Base-by-base conservation (phyloP, 352 stramenopile genomes). In the Phytophthora meadii region DNA sequence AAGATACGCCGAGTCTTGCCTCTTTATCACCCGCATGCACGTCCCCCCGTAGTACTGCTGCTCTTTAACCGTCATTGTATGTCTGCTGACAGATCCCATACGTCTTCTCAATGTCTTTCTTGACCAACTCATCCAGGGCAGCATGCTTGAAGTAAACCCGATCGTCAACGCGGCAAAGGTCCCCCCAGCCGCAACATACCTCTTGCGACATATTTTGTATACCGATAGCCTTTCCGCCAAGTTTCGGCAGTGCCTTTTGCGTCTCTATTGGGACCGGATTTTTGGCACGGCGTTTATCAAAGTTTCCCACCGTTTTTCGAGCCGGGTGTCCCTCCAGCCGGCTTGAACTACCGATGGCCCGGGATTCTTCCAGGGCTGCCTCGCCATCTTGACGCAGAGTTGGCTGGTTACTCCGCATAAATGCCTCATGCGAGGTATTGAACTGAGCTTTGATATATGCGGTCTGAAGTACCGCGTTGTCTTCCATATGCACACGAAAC, bases 331-430 rank as follows among this genome's bases (percentile, higher is more conserved):
- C 45, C 3, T 25, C n/a, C 27, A 6, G 3, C 12, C 45, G 28
- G 25, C 25, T 25, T 22, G 25, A 5, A 25, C 11, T 7, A 39
- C 10, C 5, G 27, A 30, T 6, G 5, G 27, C 12, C 15, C 12
- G 11, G 3, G 19, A 3, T 25, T 4, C 0, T 10, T 45, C 44
- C 27, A 51, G 10, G 27, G 52, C 37, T 6, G 52, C 15, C 3
- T 15, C 52, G 1, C 51, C n/a, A 36, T 60, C 52, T 27, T 51
- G 27, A 10, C 40, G 52, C 24, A 60, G 41, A 17, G 54, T 53
- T 14, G 41, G 17, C n/a, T 61, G 30, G 19, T 61, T 5, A 0
- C 54, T 45, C 0, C 54, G 42, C 0, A 61, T 25, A 7, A 30
- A 61, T 1, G 54, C 44, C 6, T 54, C 42, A 39, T 53, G 42